Base-by-base conservation (phyloP, 306 rosid species). In the Mucuna pruriens region DNA sequence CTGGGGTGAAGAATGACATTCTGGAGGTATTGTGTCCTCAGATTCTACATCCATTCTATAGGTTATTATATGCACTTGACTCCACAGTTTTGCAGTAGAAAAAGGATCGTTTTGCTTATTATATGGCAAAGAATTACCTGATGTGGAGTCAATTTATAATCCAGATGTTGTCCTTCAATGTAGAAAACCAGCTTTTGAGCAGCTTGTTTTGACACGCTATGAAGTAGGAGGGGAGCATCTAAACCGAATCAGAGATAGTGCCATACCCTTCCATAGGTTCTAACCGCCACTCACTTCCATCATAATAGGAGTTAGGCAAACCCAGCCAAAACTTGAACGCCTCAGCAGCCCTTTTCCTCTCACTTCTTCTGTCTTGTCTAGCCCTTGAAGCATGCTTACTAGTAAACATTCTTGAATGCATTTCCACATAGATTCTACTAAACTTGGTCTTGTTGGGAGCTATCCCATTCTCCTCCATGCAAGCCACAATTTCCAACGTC, bases 311-410 rank as follows among this genome's bases (percentile, higher is more conserved):
- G 87, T 95, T 95, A 26, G 99, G 99, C 79, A 93, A 95, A 57
- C 98, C 98, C 80, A 95, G 54, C 98, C 99, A 93, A 85, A 93
- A 95, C 87, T 95, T 95, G 82, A 93, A 95, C 58, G 97, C 99
- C 91, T 95, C 99, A n/a, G 98, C 97, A 19, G 97, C 98, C 78
- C 97, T 90, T 89, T 93, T 95, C 91, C 90, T 91, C 85, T 95
- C 99, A 0, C 57, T 75, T 87, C 99, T 91, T 77, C 95, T 86
- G 74, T 95, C 96, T 80, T 90, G 96, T 84, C 99, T 93, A 34
- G 99, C 99, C 82, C 79, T 78, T 22, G 99, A 95, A 44, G 99
- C 99, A 86, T 95, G 99, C 86, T 93, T 95, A 68, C 99, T 95
- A 4, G 99, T 91, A 76, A 95, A 95, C 98, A 95, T 93, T 77